These are phyloP conservation scores for Allantophomopsis cytisporea DNA, from an alignment of 2,329 filamentous ascomycete genomes.

Conservation along the genomic window DNA sequence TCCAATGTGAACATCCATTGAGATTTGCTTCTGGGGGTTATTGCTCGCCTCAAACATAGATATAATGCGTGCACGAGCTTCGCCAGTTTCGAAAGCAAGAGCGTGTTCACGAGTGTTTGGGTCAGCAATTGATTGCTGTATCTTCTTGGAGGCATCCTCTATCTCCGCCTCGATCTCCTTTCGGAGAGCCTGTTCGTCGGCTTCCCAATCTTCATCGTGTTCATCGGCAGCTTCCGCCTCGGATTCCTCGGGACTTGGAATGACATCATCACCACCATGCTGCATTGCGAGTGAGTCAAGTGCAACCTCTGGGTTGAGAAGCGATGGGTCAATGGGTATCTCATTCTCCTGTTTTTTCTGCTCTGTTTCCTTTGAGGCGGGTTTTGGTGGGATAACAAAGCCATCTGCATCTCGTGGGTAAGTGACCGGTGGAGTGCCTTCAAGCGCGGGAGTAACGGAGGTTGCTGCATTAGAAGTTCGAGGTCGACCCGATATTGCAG, in stretches of 20 bases:
- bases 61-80: constrained; percentile 39
- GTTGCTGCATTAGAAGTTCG: constrained; percentile 8
- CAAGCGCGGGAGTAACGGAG: constrained; percentile 5
- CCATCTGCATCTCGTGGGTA: constrained; percentile 50
- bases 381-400: constrained; percentile 47
- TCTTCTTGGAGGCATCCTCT: constrained; percentile 32
- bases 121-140: constrained; percentile 34
- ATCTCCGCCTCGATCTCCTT: constrained; percentile 50
- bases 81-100: constrained; percentile 41
- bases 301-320: constrained; percentile 9
- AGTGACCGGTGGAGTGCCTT: constrained; percentile 12
- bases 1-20: constrained; percentile 51
- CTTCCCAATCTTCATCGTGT: constrained; percentile 40
- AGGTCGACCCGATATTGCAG: constrained; percentile 2
- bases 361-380: constrained; percentile 13
- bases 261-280: constrained; percentile 21
- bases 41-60: constrained; percentile 35
- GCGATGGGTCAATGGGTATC: constrained; percentile 12
- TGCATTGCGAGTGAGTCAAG: constrained; percentile 28
- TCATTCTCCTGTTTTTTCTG: constrained; percentile 17
- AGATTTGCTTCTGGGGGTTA: constrained; percentile 31
- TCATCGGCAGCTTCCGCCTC: constrained; percentile 1
- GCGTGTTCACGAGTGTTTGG: constrained; percentile 41
- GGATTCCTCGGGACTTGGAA: constrained; percentile 8
- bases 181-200: constrained; percentile 40